Base-by-base conservation (phyloP, 148 eudicot species). In the Talinum fruticosum region DNA sequence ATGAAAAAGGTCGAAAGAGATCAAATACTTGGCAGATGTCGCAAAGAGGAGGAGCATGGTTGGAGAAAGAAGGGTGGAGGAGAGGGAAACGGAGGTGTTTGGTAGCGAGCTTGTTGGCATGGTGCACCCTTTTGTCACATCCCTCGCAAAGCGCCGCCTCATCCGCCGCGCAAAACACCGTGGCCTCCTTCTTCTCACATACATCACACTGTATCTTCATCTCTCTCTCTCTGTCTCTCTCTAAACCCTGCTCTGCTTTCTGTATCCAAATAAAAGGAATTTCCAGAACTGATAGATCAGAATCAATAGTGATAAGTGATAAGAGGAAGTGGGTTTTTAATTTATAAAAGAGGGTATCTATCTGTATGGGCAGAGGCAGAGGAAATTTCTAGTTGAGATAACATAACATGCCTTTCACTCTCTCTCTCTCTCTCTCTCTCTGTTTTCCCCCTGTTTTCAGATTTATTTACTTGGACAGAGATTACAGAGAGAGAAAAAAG, bases 141-240 rank as follows among this genome's bases (percentile, higher is more conserved):
- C 70, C 81, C 21, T 80, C 78, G 79, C 98, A 93, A 2, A 93
- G 83, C 10, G 97, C 88, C 12, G 97, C 98, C 77, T 93, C 98
- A 71, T 93, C 98, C n/a, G 97, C 92, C 28, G 86, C 79, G 83
- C 98, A 93, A 74, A 86, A 93, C 1, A 93, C 85, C 19, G 83
- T n/a, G 0, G 98, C 98, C 81, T 89, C 93, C 76, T 82, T 81
- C 61, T 85, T 85, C 38, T 75, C 85, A 81, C 98, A 93, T 33
- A 90, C 98, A 81, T 91, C 98, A 80, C 98, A 93, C 76, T 87
- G 89, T 51, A 93, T 91, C 90, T 90, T 93, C 98, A 91, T 91
- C 53, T 29, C 79, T 34, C 51, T 45, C 73, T 61, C 28, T 82
- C 29, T 26, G 21, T 78, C n/a, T 6, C 32, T 72, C n/a, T 30